These are phyloP conservation scores for Fusarium solani-melongenae DNA, from an alignment of 2,329 filamentous ascomycete species.

Conservation along the genomic window DNA sequence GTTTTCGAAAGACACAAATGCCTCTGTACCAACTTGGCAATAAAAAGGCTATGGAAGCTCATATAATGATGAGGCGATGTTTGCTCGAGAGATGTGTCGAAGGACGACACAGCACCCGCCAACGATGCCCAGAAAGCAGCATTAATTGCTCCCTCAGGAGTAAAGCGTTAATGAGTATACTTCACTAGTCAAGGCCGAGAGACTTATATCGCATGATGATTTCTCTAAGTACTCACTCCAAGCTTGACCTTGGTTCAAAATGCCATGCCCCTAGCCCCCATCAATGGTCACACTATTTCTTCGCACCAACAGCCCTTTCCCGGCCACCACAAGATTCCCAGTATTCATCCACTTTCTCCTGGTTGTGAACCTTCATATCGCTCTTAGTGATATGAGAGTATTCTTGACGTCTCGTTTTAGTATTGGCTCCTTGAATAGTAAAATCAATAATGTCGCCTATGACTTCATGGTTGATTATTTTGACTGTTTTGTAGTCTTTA, in stretches of 20 bases:
- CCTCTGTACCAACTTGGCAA: no score
- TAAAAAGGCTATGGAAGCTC: no score
- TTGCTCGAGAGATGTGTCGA: no score
- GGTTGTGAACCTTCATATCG: not conserved
- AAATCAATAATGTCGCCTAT: not conserved
- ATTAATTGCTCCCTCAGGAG: no score
- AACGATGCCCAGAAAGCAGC: no score
- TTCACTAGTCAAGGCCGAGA: no score
- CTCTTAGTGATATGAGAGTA: not conserved
- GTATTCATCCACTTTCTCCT: not conserved
- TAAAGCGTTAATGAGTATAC: no score
- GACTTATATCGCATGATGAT: not conserved
- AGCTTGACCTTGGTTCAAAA: not conserved
- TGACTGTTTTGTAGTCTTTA: not conserved
- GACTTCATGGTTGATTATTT: not conserved
- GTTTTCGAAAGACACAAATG: no score
- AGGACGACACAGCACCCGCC: no score
- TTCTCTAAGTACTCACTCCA: not conserved
- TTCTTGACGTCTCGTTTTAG: not conserved
- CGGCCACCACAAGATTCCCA: not conserved
- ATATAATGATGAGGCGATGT: no score
- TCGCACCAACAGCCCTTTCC: not conserved
- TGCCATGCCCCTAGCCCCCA: not conserved
- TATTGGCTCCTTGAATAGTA: not conserved
- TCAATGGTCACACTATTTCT: not conserved